phyloP scores from a whole-genome alignment of 2,329 filamentous ascomycete species.

The Myriangium duriaei region DNA sequence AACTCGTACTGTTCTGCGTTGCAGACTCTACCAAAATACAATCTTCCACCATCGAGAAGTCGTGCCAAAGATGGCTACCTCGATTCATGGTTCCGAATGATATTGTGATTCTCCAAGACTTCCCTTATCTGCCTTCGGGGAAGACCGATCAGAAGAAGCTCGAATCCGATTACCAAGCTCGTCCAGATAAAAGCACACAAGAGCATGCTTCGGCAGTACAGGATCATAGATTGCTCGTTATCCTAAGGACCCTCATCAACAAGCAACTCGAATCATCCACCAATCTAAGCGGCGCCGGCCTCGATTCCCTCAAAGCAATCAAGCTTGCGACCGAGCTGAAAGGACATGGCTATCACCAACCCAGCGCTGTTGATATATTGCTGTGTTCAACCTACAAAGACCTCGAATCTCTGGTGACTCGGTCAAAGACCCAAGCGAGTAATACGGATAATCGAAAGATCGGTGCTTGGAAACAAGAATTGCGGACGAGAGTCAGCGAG shows the following conservation, averaged over 20 bases:
- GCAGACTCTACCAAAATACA: slow-evolving; percentile 32
- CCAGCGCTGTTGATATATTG: slow-evolving; percentile 51
- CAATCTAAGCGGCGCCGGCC: slow-evolving; percentile 41
- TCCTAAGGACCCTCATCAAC: slow-evolving; percentile 12
- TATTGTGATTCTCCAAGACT: slow-evolving; percentile 47
- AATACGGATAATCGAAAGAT: background rate
- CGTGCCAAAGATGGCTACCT: slow-evolving; percentile 65
- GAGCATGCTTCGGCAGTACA: background rate
- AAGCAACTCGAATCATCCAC: slow-evolving; percentile 19
- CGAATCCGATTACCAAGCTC: slow-evolving; percentile 38
- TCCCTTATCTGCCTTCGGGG: slow-evolving; percentile 69
- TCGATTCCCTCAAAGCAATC: slow-evolving; percentile 56
- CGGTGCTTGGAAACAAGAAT: background rate
- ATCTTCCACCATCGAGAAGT: slow-evolving; percentile 37
- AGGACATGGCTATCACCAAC: slow-evolving; percentile 35
- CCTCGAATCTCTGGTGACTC: slow-evolving; percentile 10
- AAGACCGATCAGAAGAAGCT: slow-evolving; percentile 50
- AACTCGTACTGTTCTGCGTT: slow-evolving; percentile 64
- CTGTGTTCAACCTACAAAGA: slow-evolving; percentile 37
- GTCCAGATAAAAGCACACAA: slow-evolving; percentile 22
- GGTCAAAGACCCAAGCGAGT: background rate
- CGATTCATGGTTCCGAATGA: slow-evolving; percentile 73
- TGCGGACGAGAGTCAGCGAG: background rate
- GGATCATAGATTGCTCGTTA: slow-evolving; percentile 24
- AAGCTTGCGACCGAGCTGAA: slow-evolving; percentile 53